Percentiles rank a stretch among this genome's conserved stretches.
Evolutionary conservation across 2,329 filamentous ascomycete genomes (phyloP).

Genomic region (Botrytis medusae): DNA sequence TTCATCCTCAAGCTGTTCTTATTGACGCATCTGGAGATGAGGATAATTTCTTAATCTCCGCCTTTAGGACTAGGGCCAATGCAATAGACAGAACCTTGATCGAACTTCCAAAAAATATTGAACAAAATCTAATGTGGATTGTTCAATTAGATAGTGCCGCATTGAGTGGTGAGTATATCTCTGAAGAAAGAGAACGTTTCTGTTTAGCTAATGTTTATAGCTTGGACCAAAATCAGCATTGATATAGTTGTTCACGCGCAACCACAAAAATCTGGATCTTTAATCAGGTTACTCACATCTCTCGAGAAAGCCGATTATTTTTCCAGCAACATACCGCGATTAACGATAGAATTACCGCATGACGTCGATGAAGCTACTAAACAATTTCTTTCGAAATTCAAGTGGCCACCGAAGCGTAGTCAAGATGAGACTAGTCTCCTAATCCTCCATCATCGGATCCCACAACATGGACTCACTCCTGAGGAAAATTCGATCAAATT

Average conservation of each 20-base stretch:
- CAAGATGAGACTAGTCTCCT: slow-evolving; percentile 53
- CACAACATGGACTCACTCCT: slow-evolving; percentile 56
- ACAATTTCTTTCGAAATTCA: slow-evolving; percentile 61
- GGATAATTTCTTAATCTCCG: slow-evolving; percentile 64
- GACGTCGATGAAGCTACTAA: slow-evolving; percentile 65
- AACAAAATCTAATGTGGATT: slow-evolving; percentile 71
- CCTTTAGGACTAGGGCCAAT: slow-evolving; percentile 55
- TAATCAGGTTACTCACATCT: slow-evolving; percentile 76
- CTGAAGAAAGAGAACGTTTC: neutral
- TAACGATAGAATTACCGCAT: slow-evolving; percentile 82
- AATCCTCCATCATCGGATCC: slow-evolving; percentile 73
- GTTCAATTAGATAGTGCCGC: slow-evolving; percentile 72
- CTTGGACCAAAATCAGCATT: slow-evolving; percentile 75
- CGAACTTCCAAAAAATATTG: slow-evolving; percentile 65
- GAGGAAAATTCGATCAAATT: slow-evolving; percentile 74
- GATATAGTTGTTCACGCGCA: slow-evolving; percentile 83
- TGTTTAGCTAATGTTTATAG: slow-evolving; percentile 44
- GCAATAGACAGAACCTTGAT: slow-evolving; percentile 63
- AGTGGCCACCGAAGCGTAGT: slow-evolving; percentile 59
- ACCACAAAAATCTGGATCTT: slow-evolving; percentile 66
- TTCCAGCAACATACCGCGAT: slow-evolving; percentile 64
- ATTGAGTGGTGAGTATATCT: slow-evolving; percentile 55
- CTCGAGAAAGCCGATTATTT: slow-evolving; percentile 74
- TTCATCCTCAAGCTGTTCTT: slow-evolving; percentile 69
- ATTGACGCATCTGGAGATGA: slow-evolving; percentile 68